Percentiles rank a stretch among this genome's conserved stretches.
Conservation (phyloP, 1,139 yeast species). For the Spathaspora sp. region DNA sequence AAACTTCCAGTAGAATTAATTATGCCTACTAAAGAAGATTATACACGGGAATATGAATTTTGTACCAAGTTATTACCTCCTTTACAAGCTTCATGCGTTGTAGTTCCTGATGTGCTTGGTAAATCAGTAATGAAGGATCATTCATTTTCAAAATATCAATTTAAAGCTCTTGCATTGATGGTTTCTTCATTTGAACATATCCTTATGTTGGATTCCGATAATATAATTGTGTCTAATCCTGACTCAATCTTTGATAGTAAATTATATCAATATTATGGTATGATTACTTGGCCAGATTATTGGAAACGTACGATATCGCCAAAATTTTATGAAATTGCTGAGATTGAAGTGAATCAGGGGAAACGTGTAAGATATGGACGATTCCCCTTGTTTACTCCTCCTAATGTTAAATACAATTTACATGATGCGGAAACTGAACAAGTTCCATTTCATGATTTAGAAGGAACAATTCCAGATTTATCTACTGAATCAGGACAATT, state of each 20-base stretch:
- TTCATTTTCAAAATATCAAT: constrained; percentile 38
- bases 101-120: constrained; percentile 37
- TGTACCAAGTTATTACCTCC: constrained; percentile 26
- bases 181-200: constrained; percentile 44
- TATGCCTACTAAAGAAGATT: constrained; percentile 34
- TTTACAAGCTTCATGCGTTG: constrained; percentile 30
- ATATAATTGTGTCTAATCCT: constrained; percentile 36
- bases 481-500: constrained; percentile 67
- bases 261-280: constrained; percentile 55
- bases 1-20: constrained; percentile 38
- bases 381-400: constrained; percentile 18
- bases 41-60: constrained; percentile 26
- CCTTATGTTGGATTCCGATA: constrained; percentile 44
- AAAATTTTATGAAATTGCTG: constrained; percentile 64
- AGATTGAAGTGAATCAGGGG: constrained; percentile 30
- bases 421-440: constrained; percentile 13
- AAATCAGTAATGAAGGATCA: constrained; percentile 33
- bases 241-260: constrained; percentile 49
- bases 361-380: constrained; percentile 25
- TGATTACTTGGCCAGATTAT: constrained; percentile 80
- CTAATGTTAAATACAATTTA: constrained; percentile 8
- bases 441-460: constrained; percentile 49
- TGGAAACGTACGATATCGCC: constrained; percentile 80
- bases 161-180: constrained; percentile 40
- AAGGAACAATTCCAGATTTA: constrained; percentile 59